Evolutionary conservation across 139 green algal genomes (phyloP), one percentile per base, ranked within the genome.

Genomic region (Gonium pectorale): DNA sequence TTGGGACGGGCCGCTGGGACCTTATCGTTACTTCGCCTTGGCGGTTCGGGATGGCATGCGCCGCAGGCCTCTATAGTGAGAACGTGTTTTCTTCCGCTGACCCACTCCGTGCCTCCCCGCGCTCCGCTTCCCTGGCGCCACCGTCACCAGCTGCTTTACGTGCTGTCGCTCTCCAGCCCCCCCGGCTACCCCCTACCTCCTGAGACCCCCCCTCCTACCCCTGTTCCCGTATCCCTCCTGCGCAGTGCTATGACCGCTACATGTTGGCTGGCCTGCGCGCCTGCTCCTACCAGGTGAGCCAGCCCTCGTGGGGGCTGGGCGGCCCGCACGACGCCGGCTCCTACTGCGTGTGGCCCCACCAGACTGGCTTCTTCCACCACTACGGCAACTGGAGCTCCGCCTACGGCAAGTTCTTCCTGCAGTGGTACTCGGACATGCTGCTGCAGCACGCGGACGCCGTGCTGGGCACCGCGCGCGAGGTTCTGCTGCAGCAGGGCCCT

Each of bases 221-320:
- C n/a, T n/a, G n/a, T n/a, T n/a, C n/a, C n/a, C n/a, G n/a, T n/a
- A n/a, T n/a, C n/a, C n/a, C n/a, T n/a, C n/a, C n/a, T n/a, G 5
- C 49, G 69, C 90, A 95, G 87, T 95, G 92, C 70, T 95, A 94
- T 41, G 92, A 95, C 86, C 70, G 64, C 38, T 94, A 91, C 81
- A 92, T 95, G 92, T 81, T 94, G 17, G 79, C 82, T 21, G 80
- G 64, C 26, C 84, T 95, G 6, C 77, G 86, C 49, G 89, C 89
- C 54, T 86, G 85, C 49, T 86, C 89, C 27, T 80, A 92, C 64
- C 86, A 91, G 70, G 78, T 84, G 26, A 46, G n/a, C 22, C 89
- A 93, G 86, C 89, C 92, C 24, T 87, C 90, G n/a, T 95, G 91
- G 89, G 92, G 90, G 41, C 79, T 82, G 15, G 86, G 89, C 35